Evolutionary conservation across 352 stramenopile species (phyloP).

Genomic region (Elongisporangium prolatum): DNA sequence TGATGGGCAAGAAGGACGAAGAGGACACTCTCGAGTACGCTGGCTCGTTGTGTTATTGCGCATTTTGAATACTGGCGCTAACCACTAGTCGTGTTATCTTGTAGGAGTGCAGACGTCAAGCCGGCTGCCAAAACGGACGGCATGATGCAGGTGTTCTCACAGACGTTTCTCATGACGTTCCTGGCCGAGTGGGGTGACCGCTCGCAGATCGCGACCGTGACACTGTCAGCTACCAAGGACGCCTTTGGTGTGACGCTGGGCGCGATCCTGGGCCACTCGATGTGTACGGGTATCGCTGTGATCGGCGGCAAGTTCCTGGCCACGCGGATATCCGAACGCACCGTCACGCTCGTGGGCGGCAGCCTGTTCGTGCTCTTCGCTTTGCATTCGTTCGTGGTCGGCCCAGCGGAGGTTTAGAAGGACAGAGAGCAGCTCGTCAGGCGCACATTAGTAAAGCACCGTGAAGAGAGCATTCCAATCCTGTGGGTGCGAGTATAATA

Average conservation of each 20-base stretch:
- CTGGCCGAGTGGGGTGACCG: constrained; percentile 98
- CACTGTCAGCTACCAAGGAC: constrained; percentile 95
- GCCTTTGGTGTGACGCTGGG: constrained; percentile 94
- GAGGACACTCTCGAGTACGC: constrained; percentile 49
- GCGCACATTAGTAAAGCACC: constrained; percentile 1
- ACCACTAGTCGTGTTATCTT: not conserved
- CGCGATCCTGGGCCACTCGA: constrained; percentile 95
- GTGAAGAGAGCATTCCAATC: too few relatives aligned
- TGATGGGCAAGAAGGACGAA: constrained; percentile 80
- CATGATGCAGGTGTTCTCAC: constrained; percentile 88
- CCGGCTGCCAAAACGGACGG: constrained; percentile 23
- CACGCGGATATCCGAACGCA: constrained; percentile 96
- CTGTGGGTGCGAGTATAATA: too few relatives aligned
- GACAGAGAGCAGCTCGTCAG: not conserved
- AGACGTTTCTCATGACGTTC: constrained; percentile 98
- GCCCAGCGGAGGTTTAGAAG: constrained; percentile 29
- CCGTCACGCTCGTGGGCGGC: constrained; percentile 94
- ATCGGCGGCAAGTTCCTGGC: constrained; percentile 97
- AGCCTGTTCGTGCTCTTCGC: constrained; percentile 97
- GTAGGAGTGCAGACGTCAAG: constrained; percentile 15
- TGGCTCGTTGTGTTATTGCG: not conserved
- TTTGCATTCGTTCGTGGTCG: constrained; percentile 94
- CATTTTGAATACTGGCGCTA: too few relatives aligned
- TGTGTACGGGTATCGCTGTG: constrained; percentile 98
- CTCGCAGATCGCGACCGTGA: constrained; percentile 99